Percentiles rank a stretch among this genome's conserved stretches.
phyloP scores from a whole-genome alignment of 352 stramenopile genomes.

The Pythium insidiosum region DNA sequence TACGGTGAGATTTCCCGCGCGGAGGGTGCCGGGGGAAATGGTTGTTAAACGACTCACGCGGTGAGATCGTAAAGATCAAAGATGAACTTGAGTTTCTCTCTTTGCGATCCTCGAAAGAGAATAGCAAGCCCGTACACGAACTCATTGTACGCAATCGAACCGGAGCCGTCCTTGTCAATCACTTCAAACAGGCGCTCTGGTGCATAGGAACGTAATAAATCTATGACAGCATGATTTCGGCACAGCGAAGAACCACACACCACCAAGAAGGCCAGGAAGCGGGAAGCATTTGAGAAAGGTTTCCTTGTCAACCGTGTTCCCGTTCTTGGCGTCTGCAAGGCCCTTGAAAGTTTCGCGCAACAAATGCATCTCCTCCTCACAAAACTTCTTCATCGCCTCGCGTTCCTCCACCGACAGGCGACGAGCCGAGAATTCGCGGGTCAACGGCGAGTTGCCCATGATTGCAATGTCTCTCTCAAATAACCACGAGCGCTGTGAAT shows the following conservation, averaged over 20 bases:
- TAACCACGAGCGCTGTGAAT: too few species aligned
- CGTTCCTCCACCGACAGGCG: conserved; percentile 43
- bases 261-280: conserved; percentile 82
- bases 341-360: conserved; percentile 78
- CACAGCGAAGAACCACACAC: conserved; percentile 12
- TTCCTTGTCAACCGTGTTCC: conserved; percentile 83
- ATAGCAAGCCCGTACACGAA: conserved; percentile 88
- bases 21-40: too few species aligned
- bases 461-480: not conserved
- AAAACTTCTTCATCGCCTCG: conserved; percentile 70
- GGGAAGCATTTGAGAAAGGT: conserved; percentile 93
- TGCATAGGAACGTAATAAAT: too few species aligned
- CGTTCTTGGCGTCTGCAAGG: conserved; percentile 50
- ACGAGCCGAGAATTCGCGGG: conserved; percentile 40
- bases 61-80: conserved; percentile 91
- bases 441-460: conserved; percentile 64
- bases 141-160: conserved; percentile 87
- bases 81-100: conserved; percentile 91
- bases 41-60: conserved; percentile 5
- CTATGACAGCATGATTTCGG: not conserved
- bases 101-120: conserved; percentile 71
- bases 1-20: too few species aligned
- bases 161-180: conserved; percentile 87
- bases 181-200: conserved; percentile 89
- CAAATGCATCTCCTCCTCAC: conserved; percentile 67